Conservation (phyloP, 306 rosid genomes). For the Rosa lucieae region DNA sequence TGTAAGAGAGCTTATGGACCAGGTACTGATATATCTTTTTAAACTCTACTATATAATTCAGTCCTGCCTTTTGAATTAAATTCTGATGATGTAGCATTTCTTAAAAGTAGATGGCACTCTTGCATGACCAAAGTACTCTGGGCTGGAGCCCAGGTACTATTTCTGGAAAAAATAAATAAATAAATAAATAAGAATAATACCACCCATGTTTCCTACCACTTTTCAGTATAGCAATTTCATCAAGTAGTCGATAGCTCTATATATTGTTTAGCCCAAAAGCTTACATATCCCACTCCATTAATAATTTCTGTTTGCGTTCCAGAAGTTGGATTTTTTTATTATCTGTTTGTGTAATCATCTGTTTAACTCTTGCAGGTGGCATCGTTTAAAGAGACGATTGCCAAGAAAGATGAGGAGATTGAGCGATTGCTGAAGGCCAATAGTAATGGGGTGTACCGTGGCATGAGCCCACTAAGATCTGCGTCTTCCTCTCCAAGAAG, state of each 20-base stretch:
- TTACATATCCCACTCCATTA: background rate
- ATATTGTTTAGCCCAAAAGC: no score
- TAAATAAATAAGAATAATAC: background rate
- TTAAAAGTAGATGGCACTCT: background rate
- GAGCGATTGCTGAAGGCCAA: constrained; percentile 64
- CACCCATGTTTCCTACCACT: background rate
- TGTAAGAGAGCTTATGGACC: constrained; percentile 93
- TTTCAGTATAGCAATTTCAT: background rate
- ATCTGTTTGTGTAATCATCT: constrained; percentile 25
- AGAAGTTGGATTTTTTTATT: background rate
- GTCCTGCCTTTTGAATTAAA: background rate
- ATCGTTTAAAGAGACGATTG: constrained; percentile 62
- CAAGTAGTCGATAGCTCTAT: background rate
- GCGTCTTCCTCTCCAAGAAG: constrained; percentile 73
- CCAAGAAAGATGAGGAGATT: constrained; percentile 83
- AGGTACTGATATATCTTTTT: constrained; percentile 46
- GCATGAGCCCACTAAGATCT: constrained; percentile 44
- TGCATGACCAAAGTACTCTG: background rate
- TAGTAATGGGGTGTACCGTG: constrained; percentile 50
- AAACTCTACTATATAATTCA: constrained; percentile 10
- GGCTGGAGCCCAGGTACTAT: background rate
- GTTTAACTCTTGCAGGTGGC: constrained; percentile 58
- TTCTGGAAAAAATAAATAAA: background rate
- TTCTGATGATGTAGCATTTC: background rate
- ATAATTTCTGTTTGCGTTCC: background rate